These are phyloP conservation scores for Mangifera indica DNA, from an alignment of 345 rosid species.

Conservation along the genomic window DNA sequence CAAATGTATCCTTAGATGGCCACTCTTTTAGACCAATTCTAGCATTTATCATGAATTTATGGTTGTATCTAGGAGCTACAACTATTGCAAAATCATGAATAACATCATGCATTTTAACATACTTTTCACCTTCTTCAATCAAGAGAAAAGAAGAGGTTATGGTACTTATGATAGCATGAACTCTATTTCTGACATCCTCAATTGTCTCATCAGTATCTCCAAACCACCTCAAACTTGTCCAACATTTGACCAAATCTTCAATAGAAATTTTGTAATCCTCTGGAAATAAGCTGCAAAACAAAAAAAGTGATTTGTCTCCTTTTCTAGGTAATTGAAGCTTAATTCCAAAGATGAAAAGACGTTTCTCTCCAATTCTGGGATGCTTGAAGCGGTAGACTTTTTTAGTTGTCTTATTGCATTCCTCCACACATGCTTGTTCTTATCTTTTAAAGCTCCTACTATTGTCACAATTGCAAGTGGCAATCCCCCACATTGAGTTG, in stretches of 20 bases:
- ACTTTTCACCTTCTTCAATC: background rate
- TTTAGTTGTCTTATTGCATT: background rate
- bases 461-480: slow-evolving; percentile 15
- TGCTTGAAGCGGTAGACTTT: background rate
- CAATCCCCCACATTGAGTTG: slow-evolving; percentile 12
- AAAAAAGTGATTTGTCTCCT: background rate
- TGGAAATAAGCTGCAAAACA: background rate
- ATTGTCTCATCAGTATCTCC: background rate
- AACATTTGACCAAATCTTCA: background rate
- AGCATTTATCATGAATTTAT: background rate
- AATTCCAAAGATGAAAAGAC: background rate
- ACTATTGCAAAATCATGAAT: background rate
- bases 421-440: background rate
- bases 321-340: background rate
- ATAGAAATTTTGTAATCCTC: background rate
- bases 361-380: background rate
- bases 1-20: background rate
- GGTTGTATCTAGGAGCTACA: background rate
- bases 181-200: background rate
- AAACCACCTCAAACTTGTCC: background rate
- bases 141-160: background rate
- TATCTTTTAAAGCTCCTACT: slow-evolving; percentile 7
- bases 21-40: background rate
- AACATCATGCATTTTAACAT: background rate
- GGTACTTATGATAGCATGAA: background rate